Percentiles rank a stretch among this genome's conserved stretches.
Evolutionary conservation across 768 basidiomycete species (phyloP).

Genomic region (Russula lepida): DNA sequence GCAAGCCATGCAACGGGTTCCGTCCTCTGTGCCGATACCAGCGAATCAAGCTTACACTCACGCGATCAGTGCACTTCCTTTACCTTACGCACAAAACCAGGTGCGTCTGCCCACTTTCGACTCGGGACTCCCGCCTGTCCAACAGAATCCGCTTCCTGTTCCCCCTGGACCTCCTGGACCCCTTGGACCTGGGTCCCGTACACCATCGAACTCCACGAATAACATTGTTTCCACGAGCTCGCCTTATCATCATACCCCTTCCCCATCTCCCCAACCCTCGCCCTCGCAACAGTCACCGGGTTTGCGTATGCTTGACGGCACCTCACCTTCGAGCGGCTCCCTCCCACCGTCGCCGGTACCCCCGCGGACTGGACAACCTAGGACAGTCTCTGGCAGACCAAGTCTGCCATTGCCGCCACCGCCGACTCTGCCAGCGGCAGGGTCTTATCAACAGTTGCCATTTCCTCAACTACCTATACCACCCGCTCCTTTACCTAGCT

Average conservation of each 20-base stretch:
- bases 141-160: conserved; percentile 18
- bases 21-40: not conserved
- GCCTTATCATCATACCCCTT: conserved; percentile 12
- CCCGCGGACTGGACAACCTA: conserved; percentile 4
- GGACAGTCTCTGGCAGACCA: conserved; percentile 34
- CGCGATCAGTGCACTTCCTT: not conserved
- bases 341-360: conserved; percentile 12
- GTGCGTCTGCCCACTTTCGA: not conserved
- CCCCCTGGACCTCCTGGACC: conserved; percentile 22
- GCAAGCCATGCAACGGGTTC: conserved; percentile 2
- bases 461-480: conserved; percentile 20
- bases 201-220: conserved; percentile 1
- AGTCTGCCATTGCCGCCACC: conserved; percentile 40
- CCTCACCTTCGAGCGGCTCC: conserved; percentile 20
- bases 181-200: conserved; percentile 16
- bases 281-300: conserved; percentile 9
- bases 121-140: not conserved
- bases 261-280: conserved; percentile 18
- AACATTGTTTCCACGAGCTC: not conserved
- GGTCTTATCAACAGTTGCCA: conserved; percentile 28
- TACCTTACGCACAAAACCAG: conserved; percentile 1
- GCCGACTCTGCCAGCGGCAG: conserved; percentile 29
- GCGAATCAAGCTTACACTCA: conserved; percentile 11
- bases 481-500: conserved; percentile 7
- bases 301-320: conserved; percentile 1